Base-by-base conservation (phyloP, 2,329 filamentous ascomycete species). In the Alternaria conjuncta region DNA sequence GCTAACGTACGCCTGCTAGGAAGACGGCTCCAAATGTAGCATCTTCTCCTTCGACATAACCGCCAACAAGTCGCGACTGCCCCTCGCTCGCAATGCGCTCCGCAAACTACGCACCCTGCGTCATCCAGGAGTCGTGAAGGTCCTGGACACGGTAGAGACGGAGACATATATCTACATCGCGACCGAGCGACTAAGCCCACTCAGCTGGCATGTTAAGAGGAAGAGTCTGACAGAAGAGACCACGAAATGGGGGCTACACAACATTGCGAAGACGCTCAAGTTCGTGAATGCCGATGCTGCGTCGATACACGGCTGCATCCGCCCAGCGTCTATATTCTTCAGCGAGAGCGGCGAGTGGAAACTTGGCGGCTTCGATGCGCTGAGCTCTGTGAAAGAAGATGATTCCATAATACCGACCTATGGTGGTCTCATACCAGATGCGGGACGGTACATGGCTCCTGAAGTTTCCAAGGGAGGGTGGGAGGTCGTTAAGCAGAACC, bases 291-390 rank as follows among this genome's bases (percentile, higher is more conserved):
- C 92, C 51, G 96, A 99, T 70, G 96, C 94, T 4, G 86, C 91
- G 3, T 97, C 94, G 0, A 92, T 99, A 55, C 96, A 99, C 74
- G 96, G 94, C 53, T 93, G 89, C 73, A 84, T 99, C 56, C 90
- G 92, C 66, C 91, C 92, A 20, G 92, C 92, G 1, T 97, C 95
- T 0, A 86, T 99, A 68, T 99, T 94, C 80, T 96, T 93, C 5
- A 94, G 93, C 64, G 95, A 98, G 77, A 97, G 96, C 75, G 96
- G 96, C 61, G 96, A 99, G 82, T 99, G 96, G 96, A 98, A 96
- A 76, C 84, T 99, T 2, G 94, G 92, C 20, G 96, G 96, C 1
- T 97, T 99, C 71, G 96, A 99, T 70, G 87, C 97, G 6, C 81
- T 98, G 63, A 98, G 94, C 81, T 97, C 92, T 41, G 90, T 98